Conservation (phyloP, 805 yeast genomes). For the Metschnikowia reukaufii region DNA sequence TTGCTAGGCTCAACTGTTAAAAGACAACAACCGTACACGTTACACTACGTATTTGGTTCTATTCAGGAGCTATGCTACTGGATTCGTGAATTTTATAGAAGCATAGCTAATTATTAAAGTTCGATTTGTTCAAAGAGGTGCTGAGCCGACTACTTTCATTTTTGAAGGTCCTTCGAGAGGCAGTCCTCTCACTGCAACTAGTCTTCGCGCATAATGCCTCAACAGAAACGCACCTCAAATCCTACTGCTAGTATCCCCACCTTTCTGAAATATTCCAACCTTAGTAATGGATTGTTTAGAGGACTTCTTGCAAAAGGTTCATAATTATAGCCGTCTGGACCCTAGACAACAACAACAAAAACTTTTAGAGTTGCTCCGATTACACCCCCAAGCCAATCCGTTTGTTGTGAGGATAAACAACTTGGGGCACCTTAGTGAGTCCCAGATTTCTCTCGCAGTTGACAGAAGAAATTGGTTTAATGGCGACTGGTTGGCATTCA, state of each 20-base stretch:
- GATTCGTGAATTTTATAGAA: too few relatives aligned
- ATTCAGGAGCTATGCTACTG: too few relatives aligned
- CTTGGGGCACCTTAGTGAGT: slow-evolving; percentile 17
- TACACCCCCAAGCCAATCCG: slow-evolving; percentile 28
- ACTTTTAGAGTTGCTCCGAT: slow-evolving; percentile 23
- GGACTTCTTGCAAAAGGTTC: slow-evolving; percentile 31
- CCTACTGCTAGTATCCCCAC: too few relatives aligned
- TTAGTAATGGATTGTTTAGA: slow-evolving; percentile 22
- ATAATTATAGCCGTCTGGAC: slow-evolving; percentile 26
- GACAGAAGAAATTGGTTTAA: slow-evolving; percentile 26
- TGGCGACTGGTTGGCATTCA: slow-evolving; percentile 49
- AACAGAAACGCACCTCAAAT: not conserved
- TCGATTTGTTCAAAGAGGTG: too few relatives aligned
- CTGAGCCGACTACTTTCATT: too few relatives aligned
- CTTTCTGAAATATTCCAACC: too few relatives aligned
- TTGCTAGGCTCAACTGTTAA: too few relatives aligned
- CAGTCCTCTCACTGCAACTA: too few relatives aligned
- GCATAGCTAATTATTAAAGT: too few relatives aligned
- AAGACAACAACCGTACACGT: too few relatives aligned
- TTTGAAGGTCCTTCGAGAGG: too few relatives aligned
- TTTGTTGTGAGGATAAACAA: slow-evolving; percentile 28
- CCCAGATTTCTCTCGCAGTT: slow-evolving; percentile 20
- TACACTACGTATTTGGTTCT: too few relatives aligned
- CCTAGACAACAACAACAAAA: slow-evolving; percentile 22
- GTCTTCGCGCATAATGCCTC: not conserved